These are phyloP conservation scores for Fallopia convolvulus DNA, from an alignment of 148 eudicot species.

Conservation along the genomic window DNA sequence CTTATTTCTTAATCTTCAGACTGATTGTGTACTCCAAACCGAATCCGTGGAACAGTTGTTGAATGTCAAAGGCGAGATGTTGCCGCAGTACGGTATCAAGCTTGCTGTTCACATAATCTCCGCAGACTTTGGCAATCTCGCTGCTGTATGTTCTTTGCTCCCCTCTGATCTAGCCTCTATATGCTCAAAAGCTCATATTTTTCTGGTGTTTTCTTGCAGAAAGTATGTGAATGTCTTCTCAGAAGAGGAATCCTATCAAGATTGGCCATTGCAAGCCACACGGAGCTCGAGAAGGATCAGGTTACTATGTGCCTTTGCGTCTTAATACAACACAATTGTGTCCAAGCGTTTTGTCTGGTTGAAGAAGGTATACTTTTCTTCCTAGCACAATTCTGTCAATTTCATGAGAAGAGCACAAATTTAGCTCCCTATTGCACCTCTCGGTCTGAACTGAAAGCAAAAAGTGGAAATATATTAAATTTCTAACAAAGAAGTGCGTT, in stretches of 20 bases:
- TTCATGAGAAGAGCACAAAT: neutral
- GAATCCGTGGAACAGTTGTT: no score
- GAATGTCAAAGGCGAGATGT: slow-evolving; percentile 13
- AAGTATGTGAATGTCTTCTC: slow-evolving; percentile 78
- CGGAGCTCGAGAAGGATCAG: slow-evolving; percentile 36
- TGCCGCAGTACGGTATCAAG: slow-evolving; percentile 47
- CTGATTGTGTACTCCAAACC: no score
- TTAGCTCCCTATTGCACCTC: neutral
- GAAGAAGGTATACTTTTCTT: slow-evolving; percentile 41
- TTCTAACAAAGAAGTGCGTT: neutral
- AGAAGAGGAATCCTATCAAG: slow-evolving; percentile 55
- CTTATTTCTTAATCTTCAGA: no score
- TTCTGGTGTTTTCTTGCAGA: slow-evolving; percentile 29
- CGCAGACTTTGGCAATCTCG: slow-evolving; percentile 55
- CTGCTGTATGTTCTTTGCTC: slow-evolving; percentile 34
- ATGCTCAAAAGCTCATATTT: neutral
- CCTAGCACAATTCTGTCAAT: neutral
- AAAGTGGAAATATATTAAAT: neutral
- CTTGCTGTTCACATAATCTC: slow-evolving; percentile 63
- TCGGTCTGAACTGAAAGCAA: neutral
- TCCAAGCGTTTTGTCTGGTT: slow-evolving; percentile 67
- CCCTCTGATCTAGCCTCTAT: neutral
- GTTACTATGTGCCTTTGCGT: slow-evolving; percentile 55
- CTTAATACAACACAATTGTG: slow-evolving; percentile 84
- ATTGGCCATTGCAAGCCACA: slow-evolving; percentile 31